Base-by-base conservation (phyloP, 164 flowering plant genomes). In the Berberis vulgaris region DNA sequence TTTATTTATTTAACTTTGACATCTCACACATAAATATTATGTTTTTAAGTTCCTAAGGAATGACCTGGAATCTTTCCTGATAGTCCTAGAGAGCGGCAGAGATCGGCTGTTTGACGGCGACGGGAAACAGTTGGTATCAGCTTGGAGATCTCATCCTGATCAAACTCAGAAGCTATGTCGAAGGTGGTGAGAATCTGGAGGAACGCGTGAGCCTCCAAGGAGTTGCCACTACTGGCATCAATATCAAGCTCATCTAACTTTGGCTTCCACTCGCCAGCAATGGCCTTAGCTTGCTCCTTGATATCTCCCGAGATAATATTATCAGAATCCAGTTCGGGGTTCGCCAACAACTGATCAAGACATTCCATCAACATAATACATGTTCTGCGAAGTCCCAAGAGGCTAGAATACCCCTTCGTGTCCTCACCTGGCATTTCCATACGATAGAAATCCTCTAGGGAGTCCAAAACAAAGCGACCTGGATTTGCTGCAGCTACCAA, bases 321-420 rank as follows among this genome's bases (percentile, higher is more conserved):
- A 65, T 69, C 57, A 61, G 83, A 72, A 41, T 46, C 78, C 12
- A 63, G 47, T 62, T 73, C 82, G 42, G 78, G 53, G 64, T 67
- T 72, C 4, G 69, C 60, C 54, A 85, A 67, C 70, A 87, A 63
- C 61, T 75, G 67, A 73, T 77, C 76, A 57, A 94, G 87, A 74
- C 91, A 91, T 69, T 94, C 97, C 97, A 94, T 77, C 80, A 94
- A 70, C 97, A 94, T 91, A 63, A 91, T 91, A 74, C 99, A 91
- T 52, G 96, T 84, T 69, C 96, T 76, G 3, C 97, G 91, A 41
- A 83, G 71, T 61, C 99, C 97, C 72, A 94, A 68, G 5, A 91
- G 82, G 66, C 45, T 72, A 3, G 96, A 65, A 64, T 91, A 93
- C 81, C 81, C 88, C 83, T 87, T 90, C 57, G 26, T 26, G 26